Evolutionary conservation across 2,329 filamentous ascomycete species (phyloP).

Genomic region (Pseudogymnoascus verrucosus): DNA sequence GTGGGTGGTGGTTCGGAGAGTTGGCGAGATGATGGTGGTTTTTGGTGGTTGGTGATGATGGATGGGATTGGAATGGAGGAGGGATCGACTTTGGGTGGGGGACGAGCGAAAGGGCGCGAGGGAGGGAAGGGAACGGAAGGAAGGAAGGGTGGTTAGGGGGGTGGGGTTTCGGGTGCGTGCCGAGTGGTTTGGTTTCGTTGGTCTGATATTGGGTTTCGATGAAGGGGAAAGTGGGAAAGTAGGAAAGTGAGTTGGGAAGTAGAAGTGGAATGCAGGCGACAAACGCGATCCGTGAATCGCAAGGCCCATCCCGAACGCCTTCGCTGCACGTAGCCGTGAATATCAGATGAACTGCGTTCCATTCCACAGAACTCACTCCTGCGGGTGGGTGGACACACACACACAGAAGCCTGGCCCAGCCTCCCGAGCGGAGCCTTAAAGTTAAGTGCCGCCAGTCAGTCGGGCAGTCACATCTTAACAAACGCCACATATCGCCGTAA

Average conservation of each 20-base stretch:
- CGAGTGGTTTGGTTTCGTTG: background rate
- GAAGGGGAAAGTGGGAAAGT: background rate
- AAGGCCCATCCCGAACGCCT: background rate
- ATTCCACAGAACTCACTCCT: background rate
- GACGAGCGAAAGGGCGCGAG: background rate
- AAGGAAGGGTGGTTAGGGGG: background rate
- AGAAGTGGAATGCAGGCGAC: background rate
- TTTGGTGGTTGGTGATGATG: background rate
- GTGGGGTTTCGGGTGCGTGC: background rate
- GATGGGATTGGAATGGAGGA: background rate
- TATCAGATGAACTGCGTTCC: background rate
- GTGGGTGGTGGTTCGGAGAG: background rate
- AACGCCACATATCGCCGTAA: background rate
- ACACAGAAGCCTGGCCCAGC: background rate
- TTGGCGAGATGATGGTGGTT: background rate
- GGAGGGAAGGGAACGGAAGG: background rate
- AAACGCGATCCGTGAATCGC: background rate
- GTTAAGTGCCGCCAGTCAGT: background rate
- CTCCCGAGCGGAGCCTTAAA: background rate
- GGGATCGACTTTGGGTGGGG: background rate
- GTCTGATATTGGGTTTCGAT: background rate
- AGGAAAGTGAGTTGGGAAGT: too few relatives aligned
- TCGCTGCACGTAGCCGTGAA: background rate
- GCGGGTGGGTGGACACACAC: too few relatives aligned
- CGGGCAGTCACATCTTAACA: background rate